Base-by-base conservation (phyloP, 2,329 filamentous ascomycete species). In the Cladosporium sp. region DNA sequence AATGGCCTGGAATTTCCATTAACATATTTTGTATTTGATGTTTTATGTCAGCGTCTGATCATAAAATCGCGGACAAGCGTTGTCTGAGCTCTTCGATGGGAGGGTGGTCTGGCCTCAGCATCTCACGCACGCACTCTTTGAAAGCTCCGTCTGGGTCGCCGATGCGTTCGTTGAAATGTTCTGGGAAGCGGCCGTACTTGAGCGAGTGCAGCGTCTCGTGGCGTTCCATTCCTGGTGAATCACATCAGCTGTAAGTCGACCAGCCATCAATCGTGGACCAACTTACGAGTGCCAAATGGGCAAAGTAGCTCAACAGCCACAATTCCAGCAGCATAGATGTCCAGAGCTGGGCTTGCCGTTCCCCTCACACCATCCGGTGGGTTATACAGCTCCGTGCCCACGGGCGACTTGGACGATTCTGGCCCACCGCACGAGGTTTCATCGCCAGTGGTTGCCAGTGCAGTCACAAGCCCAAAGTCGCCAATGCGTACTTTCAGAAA, bases 401-500 rank as follows among this genome's bases (percentile, higher is more conserved):
- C 85, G 0, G 82, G 80, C 60, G 14, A 68, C 62, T 7, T 53
- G 23, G 29, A 21, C 14, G 55, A 23, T 37, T 40, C 31, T 6
- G 26, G 10, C 3, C 18, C 37, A 7, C 21, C 28, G n/a, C n/a
- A 31, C 3, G 50, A 55, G 16, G 52, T 7, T 16, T 58, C 28
- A 10, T 59, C 57, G 16, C 55, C 18, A 1, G 65, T 75, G 14
- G 78, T 67, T 46, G 79, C 84, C 55, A 85, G 81, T 63, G 85
- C 83, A 11, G 85, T 84, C 5, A 88, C 87, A 5, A 90, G 82
- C 2, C 88, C 88, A 71, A 91, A 90, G 71, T 91, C 88, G 1
- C 88, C 88, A 62, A 91, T 89, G 5, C 86, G 83, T 12, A 88
- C 85, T 46, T 69, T 69, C 23, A 75, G 65, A 44, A 65, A 68